Percentiles rank a stretch among this genome's conserved stretches.
These are phyloP conservation scores for Glomus cerebriforme DNA, from an alignment of 192 early-diverging fungal genomes.

Conservation along the genomic window DNA sequence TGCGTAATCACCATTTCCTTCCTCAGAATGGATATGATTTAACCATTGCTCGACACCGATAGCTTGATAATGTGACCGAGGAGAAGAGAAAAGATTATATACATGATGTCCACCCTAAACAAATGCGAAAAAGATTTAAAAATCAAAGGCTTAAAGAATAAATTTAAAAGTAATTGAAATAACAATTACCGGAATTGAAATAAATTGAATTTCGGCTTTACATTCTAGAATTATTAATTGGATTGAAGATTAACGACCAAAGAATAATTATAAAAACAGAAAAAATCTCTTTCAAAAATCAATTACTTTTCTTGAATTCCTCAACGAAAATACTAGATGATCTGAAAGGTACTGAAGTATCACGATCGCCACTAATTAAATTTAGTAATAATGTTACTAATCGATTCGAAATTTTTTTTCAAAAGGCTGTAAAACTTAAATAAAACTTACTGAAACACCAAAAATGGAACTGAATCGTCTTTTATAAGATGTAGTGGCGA, in stretches of 20 bases:
- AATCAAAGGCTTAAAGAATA: background rate
- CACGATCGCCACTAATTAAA: constrained; percentile 40
- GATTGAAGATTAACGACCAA: background rate
- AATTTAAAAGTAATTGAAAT: background rate
- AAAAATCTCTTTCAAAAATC: background rate
- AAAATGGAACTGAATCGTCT: constrained; percentile 35
- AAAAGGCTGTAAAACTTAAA: background rate
- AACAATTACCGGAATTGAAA: constrained; percentile 10
- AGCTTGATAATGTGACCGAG: constrained; percentile 41
- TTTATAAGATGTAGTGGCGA: constrained; percentile 22
- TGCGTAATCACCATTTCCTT: background rate
- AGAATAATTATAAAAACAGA: background rate
- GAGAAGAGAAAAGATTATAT: constrained; percentile 45
- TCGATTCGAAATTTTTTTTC: too few relatives aligned
- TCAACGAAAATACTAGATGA: constrained; percentile 37
- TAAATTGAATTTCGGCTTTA: constrained; percentile 20
- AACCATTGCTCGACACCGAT: constrained; percentile 43
- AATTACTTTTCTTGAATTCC: constrained; percentile 38
- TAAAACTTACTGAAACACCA: constrained; percentile 44
- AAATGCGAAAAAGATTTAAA: constrained; percentile 34
- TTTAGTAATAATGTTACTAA: too few relatives aligned
- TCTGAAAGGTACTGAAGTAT: constrained; percentile 41
- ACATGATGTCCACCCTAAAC: constrained; percentile 45
- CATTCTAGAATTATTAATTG: background rate
- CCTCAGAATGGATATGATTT: constrained; percentile 21